These are phyloP conservation scores for Exophiala oligosperma DNA, from an alignment of 2,329 filamentous ascomycete species.

Conservation along the genomic window DNA sequence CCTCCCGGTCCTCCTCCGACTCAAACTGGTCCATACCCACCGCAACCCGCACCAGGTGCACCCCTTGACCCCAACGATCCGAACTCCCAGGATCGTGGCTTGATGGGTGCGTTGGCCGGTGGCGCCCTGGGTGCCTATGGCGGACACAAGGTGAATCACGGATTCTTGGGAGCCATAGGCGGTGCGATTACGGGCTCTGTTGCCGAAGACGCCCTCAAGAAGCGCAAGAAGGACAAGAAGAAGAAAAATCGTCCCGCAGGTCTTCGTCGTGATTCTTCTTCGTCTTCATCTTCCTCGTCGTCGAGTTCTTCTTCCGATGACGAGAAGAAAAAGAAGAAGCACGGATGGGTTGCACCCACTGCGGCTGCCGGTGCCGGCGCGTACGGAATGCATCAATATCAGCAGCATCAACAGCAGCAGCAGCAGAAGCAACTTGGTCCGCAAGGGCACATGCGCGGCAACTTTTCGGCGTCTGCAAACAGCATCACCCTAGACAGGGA, in stretches of 20 bases:
- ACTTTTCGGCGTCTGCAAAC: slow-evolving; percentile 37
- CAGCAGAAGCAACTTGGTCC: neutral
- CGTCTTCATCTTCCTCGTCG: slow-evolving; percentile 22
- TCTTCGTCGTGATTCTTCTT: slow-evolving; percentile 19
- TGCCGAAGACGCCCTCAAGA: slow-evolving; percentile 45
- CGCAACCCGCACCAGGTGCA: neutral
- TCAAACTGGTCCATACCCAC: neutral
- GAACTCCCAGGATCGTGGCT: slow-evolving; percentile 40
- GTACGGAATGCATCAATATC: slow-evolving; percentile 13
- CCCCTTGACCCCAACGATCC: neutral
- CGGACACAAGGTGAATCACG: slow-evolving; percentile 48
- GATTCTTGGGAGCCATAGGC: slow-evolving; percentile 49
- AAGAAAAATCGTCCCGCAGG: slow-evolving; percentile 9
- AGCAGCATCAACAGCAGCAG: slow-evolving; percentile 11
- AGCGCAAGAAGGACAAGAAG: slow-evolving; percentile 32
- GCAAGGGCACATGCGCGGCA: slow-evolving; percentile 31
- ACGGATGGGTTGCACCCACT: slow-evolving; percentile 6
- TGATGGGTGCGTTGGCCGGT: slow-evolving; percentile 48
- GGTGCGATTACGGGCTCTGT: slow-evolving; percentile 49
- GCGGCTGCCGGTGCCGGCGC: slow-evolving; percentile 13
- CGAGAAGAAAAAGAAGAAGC: slow-evolving; percentile 25
- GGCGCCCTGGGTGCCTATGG: slow-evolving; percentile 47
- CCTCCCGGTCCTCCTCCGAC: neutral
- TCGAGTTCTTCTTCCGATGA: slow-evolving; percentile 24
- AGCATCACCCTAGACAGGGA: slow-evolving; percentile 38